Evolutionary conservation across 2,329 filamentous ascomycete species (phyloP).

Genomic region (Microcyclospora pomicola): DNA sequence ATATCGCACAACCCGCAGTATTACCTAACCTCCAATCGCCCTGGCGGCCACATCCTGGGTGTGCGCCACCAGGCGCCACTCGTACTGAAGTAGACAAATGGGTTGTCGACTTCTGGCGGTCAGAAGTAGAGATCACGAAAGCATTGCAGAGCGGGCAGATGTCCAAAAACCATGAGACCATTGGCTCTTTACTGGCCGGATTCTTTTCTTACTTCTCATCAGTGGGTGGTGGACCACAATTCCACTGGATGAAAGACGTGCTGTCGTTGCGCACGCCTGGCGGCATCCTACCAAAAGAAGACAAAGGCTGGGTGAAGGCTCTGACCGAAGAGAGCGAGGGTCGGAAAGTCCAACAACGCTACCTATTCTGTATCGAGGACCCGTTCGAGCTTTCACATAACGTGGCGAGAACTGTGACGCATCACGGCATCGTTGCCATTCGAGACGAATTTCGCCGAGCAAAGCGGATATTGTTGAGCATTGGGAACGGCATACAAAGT

Average conservation of each 20-base stretch:
- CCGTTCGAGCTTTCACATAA: slow-evolving; percentile 84
- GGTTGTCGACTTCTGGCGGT: slow-evolving; percentile 63
- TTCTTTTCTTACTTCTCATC: slow-evolving; percentile 77
- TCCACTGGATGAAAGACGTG: slow-evolving; percentile 70
- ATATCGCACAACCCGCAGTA: slow-evolving; percentile 66
- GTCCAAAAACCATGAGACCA: slow-evolving; percentile 53
- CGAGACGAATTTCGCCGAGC: slow-evolving; percentile 73
- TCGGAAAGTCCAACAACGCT: slow-evolving; percentile 59
- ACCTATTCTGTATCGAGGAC: slow-evolving; percentile 81
- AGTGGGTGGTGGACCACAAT: slow-evolving; percentile 44
- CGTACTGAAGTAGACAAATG: slow-evolving; percentile 35
- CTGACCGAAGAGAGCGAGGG: slow-evolving; percentile 47
- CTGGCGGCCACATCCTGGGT: slow-evolving; percentile 31
- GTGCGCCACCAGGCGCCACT: slow-evolving; percentile 13
- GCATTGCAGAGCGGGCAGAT: slow-evolving; percentile 46
- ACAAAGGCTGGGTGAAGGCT: slow-evolving; percentile 78
- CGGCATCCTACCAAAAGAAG: slow-evolving; percentile 57
- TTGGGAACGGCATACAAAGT: slow-evolving; percentile 28
- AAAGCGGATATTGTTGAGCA: slow-evolving; percentile 52
- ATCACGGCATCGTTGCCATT: slow-evolving; percentile 68
- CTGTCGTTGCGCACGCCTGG: slow-evolving; percentile 59
- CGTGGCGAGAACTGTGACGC: slow-evolving; percentile 72
- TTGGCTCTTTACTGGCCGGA: slow-evolving; percentile 60
- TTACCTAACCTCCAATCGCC: slow-evolving; percentile 64
- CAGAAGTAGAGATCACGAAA: slow-evolving; percentile 53